Conservation (phyloP, 495 filamentous ascomycete species). For the Oidiodendron maius region DNA sequence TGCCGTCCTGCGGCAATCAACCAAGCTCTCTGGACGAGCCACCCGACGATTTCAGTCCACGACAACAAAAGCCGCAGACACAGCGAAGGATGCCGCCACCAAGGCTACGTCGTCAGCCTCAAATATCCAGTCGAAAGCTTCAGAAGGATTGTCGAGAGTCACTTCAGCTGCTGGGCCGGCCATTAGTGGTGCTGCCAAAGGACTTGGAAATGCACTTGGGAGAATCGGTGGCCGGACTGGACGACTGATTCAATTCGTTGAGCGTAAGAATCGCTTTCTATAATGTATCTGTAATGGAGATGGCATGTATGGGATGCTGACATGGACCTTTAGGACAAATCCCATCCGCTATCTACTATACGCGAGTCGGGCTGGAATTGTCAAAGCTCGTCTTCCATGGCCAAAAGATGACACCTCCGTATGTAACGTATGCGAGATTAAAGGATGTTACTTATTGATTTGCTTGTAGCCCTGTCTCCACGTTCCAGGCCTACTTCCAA, state of each 20-base stretch:
- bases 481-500: conserved; percentile 85
- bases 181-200: conserved; percentile 62
- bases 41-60: conserved; percentile 56
- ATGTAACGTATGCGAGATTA: conserved; percentile 35
- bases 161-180: conserved; percentile 73
- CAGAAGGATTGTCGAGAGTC: conserved; percentile 80
- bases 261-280: conserved; percentile 59
- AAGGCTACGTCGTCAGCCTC: conserved; percentile 63
- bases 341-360: conserved; percentile 85
- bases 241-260: conserved; percentile 69
- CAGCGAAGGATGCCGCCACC: conserved; percentile 47
- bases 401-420: conserved; percentile 93
- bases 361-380: conserved; percentile 80
- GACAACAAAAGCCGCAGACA: conserved; percentile 57
- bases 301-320: no score
- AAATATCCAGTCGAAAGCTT: conserved; percentile 66
- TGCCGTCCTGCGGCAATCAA: conserved; percentile 54
- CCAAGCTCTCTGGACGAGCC: conserved; percentile 51
- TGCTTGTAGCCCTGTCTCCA: conserved; percentile 56
- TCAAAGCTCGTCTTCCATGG: conserved; percentile 79
- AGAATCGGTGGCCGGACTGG: conserved; percentile 83
- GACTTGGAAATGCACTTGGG: conserved; percentile 56
- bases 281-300: no score
- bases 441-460: background rate
- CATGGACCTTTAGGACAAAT: conserved; percentile 61